Percentiles rank a stretch among this genome's conserved stretches.
phyloP scores from a whole-genome alignment of 345 rosid genomes.

The Hibiscus tridactylites region DNA sequence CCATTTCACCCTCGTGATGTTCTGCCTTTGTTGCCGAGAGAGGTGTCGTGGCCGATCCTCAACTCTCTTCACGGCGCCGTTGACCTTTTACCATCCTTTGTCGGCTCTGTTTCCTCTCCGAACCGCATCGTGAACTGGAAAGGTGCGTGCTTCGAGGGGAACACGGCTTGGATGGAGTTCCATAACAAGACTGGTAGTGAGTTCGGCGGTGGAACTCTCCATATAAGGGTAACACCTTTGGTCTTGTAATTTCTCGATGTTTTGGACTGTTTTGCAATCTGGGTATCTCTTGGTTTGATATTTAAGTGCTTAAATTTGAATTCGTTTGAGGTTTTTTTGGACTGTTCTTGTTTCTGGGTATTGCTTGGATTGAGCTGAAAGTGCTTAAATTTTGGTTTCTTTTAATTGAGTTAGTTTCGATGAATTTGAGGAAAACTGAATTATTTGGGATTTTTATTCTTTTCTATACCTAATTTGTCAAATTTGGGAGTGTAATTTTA shows the following conservation, averaged over 20 bases:
- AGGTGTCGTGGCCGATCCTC: constrained; percentile 76
- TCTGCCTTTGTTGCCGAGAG: constrained; percentile 64
- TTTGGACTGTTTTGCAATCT: background rate
- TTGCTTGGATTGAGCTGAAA: background rate
- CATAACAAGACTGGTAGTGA: constrained; percentile 67
- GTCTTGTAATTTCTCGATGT: background rate
- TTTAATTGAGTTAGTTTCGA: background rate
- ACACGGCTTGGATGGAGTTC: constrained; percentile 84
- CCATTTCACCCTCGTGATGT: constrained; percentile 72
- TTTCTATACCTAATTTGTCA: background rate
- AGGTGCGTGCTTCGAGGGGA: constrained; percentile 82
- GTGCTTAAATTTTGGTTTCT: background rate
- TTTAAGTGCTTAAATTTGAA: background rate
- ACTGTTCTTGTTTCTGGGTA: background rate
- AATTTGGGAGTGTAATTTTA: background rate
- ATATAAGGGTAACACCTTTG: constrained; percentile 46
- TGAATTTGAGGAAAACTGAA: background rate
- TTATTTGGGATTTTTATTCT: background rate
- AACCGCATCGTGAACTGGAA: constrained; percentile 57
- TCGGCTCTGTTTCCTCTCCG: constrained; percentile 56
- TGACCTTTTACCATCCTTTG: constrained; percentile 76
- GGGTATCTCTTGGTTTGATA: background rate
- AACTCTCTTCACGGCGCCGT: constrained; percentile 46
- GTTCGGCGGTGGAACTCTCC: constrained; percentile 91
- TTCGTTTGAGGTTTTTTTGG: background rate